Conservation (phyloP, 2,329 filamentous ascomycete genomes). For the Macroventuria anomochaeta region DNA sequence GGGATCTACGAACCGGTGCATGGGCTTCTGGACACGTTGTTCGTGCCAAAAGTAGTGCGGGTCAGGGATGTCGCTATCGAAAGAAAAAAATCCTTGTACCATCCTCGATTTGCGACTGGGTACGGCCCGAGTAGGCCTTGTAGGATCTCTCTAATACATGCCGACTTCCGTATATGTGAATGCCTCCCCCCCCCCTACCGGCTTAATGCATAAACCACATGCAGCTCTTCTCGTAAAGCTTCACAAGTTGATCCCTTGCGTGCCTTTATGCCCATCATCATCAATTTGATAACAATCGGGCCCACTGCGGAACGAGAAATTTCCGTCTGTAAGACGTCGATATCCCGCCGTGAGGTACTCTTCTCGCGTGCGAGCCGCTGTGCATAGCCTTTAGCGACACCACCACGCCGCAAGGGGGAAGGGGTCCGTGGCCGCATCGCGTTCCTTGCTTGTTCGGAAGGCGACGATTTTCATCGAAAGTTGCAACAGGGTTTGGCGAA, state of each 20-base stretch:
- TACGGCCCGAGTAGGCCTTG: slow-evolving; percentile 43
- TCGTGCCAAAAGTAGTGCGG: slow-evolving; percentile 43
- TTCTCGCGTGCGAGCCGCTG: slow-evolving; percentile 5
- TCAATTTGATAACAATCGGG: slow-evolving; percentile 14
- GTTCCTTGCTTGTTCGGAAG: slow-evolving; percentile 21
- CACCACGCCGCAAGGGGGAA: slow-evolving; percentile 20
- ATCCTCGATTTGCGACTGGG: slow-evolving; percentile 48
- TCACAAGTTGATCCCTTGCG: slow-evolving; percentile 22
- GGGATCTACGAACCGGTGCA: slow-evolving; percentile 49
- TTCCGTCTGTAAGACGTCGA: slow-evolving; percentile 34
- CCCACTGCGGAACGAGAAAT: slow-evolving; percentile 38
- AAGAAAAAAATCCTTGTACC: slow-evolving; percentile 23
- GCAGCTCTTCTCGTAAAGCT: slow-evolving; percentile 11
- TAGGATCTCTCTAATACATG: slow-evolving; percentile 24
- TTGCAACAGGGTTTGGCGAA: slow-evolving; percentile 20
- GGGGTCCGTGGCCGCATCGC: slow-evolving; percentile 30
- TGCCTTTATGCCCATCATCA: slow-evolving; percentile 22
- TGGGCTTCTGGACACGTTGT: slow-evolving; percentile 45
- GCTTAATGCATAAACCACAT: slow-evolving; percentile 8
- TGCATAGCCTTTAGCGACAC: slow-evolving; percentile 25
- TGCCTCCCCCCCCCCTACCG: background rate
- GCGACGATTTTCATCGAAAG: slow-evolving; percentile 30
- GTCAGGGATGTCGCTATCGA: slow-evolving; percentile 24
- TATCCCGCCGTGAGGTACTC: slow-evolving; percentile 15
- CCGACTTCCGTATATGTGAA: slow-evolving; percentile 14